Evolutionary conservation across 2,329 filamentous ascomycete species (phyloP), one percentile per base, ranked within the genome.

Genomic region (Beauveria pseudobassiana): DNA sequence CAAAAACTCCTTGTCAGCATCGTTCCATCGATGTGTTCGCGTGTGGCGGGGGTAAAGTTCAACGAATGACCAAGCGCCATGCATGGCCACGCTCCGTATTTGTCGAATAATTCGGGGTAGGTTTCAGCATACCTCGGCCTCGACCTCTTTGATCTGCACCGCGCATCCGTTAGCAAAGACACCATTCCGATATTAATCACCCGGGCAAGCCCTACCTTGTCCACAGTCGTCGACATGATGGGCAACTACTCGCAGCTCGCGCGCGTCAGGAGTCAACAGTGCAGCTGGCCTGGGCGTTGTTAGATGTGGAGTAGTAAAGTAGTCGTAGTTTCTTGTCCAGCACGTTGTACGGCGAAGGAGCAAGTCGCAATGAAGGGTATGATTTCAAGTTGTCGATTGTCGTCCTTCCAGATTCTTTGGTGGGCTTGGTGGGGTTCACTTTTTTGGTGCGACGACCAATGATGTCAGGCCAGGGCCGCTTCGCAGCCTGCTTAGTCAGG

Each of bases 161-260:
- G 65, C 68, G 69, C 60, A 65, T 69, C 5, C 64, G 43, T 62
- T 62, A 64, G 57, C 62, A 60, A 60, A 22, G 12, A 3, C 22
- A 7, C 22, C 43, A 34, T 22, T 24, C 20, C 28, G 43, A 16
- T 49, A 24, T 24, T 18, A 14, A 42, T 26, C 10, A 43, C 18
- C 28, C 20, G 52, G 9, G 26, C 34, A 53, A 63, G 50, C 71
- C 83, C 68, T 74, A 90, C 91, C 89, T 98, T 98, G 71, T 98
- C 93, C 75, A 97, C 92, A 48, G 93, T 98, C 64, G 93, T 98
- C 83, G 93, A 83, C 95, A 98, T 98, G 71, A 76, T 89, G 81
- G 74, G 61, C 67, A 67, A 64, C 58, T 65, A 40, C 5, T 48
- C 51, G 61, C 61, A 63, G 62, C 56, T 52, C 46, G 53, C 38